phyloP scores from a whole-genome alignment of 768 basidiomycete genomes.

The Mycena floridula region DNA sequence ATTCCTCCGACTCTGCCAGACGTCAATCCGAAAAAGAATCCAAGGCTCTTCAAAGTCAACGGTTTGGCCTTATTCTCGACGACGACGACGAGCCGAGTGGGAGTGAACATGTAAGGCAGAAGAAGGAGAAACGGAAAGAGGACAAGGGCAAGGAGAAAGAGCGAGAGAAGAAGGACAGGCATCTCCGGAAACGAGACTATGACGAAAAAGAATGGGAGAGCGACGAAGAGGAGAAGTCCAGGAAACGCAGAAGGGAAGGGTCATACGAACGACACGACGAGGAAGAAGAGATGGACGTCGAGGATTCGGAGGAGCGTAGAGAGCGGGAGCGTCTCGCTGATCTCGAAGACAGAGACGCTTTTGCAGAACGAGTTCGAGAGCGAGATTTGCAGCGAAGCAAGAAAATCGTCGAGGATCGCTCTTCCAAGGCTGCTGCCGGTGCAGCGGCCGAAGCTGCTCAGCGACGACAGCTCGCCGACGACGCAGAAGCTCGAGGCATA shows the following conservation, averaged over 20 bases:
- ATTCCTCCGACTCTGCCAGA: slow-evolving; percentile 37
- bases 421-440: slow-evolving; percentile 65
- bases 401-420: slow-evolving; percentile 88
- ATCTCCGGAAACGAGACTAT: slow-evolving; percentile 74
- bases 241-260: slow-evolving; percentile 58
- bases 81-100: slow-evolving; percentile 50
- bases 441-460: slow-evolving; percentile 82
- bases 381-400: slow-evolving; percentile 84
- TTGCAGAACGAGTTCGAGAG: slow-evolving; percentile 80
- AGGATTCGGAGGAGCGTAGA: slow-evolving; percentile 66
- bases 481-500: slow-evolving; percentile 46
- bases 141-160: slow-evolving; percentile 39
- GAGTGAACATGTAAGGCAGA: slow-evolving; percentile 28
- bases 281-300: slow-evolving; percentile 37
- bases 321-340: slow-evolving; percentile 79
- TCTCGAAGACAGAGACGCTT: slow-evolving; percentile 83
- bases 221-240: slow-evolving; percentile 75
- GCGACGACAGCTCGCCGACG: slow-evolving; percentile 78
- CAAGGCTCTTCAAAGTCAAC: slow-evolving; percentile 60
- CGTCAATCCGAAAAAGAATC: slow-evolving; percentile 74
- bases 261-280: slow-evolving; percentile 32
- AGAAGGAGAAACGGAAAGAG: slow-evolving; percentile 36
- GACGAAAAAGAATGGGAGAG: slow-evolving; percentile 86
- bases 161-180: slow-evolving; percentile 54
- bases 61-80: slow-evolving; percentile 80